Evolutionary conservation across 108 stramenopile genomes (phyloP), one percentile per base, ranked within the genome.

Genomic region (Seminavis robusta): DNA sequence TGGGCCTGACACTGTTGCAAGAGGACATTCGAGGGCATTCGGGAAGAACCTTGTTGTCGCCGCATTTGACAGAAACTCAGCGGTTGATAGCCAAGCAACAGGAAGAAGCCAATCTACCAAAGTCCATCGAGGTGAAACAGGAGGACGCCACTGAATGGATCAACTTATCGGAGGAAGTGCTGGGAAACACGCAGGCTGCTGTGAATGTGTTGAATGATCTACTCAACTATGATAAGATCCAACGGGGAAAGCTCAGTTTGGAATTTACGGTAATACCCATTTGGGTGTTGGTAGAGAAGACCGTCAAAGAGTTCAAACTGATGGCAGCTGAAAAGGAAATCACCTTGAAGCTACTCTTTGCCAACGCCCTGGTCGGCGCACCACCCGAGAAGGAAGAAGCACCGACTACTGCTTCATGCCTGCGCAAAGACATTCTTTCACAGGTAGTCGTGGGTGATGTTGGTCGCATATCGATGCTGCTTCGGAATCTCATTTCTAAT

Each of bases 161-260:
- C 9, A 33, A 25, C 44, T 17, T 67, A 2, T 44, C 57, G 1
- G 28, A 62, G 3, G 52, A 53, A 2, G 23, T 53, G 3, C 52
- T 23, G 23, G 7, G 21, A 19, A 53, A 31, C 7, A 24, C 33
- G 13, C 33, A 23, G 3, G 15, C 15, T 21, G 30, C 52, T 13
- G 52, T 53, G 15, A 33, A 38, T 19, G 42, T 69, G 11, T 40
- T 69, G 4, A 56, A 69, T 37, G 68, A 69, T 17, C 23, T 69
- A 31, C 23, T 69, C 33, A 56, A 69, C 33, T 69, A 69, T 37
- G 68, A 69, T 29, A 69, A 69, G 55, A 62, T 69, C 44, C 61
- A 69, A 56, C 30, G 1, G 24, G 34, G 68, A 17, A 46, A 31
- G 26, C 53, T 69, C 11, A 56, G 13, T 4, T 40, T 69, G 28